These are phyloP conservation scores for Neonectria punicea DNA, from an alignment of 2,329 filamentous ascomycete species.

Conservation along the genomic window DNA sequence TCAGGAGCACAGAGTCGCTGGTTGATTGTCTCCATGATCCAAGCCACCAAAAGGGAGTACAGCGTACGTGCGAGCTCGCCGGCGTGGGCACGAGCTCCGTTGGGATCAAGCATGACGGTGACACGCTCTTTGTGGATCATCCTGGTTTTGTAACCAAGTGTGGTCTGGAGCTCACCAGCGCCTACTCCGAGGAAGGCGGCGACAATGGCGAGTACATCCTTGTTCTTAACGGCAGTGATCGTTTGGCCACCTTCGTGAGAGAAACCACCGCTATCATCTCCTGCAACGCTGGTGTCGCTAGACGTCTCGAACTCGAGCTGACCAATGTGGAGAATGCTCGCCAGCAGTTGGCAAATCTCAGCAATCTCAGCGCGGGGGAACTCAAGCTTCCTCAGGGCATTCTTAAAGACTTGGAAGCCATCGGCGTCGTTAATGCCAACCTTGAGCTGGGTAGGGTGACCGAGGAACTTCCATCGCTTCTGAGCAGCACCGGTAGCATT, in stretches of 20 bases:
- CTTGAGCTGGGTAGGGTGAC: constrained; percentile 95
- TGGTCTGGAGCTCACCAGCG: constrained; percentile 83
- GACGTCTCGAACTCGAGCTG: constrained; percentile 93
- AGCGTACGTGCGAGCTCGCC: constrained; percentile 93
- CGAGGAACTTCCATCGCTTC: constrained; percentile 95
- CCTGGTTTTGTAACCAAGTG: constrained; percentile 95
- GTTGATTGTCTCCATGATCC: constrained; percentile 93
- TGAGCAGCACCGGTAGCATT: constrained; percentile 62
- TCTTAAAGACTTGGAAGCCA: constrained; percentile 98
- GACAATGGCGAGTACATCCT: constrained; percentile 84
- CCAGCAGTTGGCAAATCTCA: constrained; percentile 94
- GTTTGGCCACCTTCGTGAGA: constrained; percentile 93
- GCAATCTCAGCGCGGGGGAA: constrained; percentile 94
- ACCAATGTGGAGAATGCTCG: constrained; percentile 94
- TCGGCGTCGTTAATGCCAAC: constrained; percentile 96
- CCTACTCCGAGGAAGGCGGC: constrained; percentile 95
- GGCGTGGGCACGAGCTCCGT: constrained; percentile 88
- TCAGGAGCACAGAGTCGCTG: constrained; percentile 87
- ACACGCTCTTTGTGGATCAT: constrained; percentile 96
- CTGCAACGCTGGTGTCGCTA: constrained; percentile 79
- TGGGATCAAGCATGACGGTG: constrained; percentile 97
- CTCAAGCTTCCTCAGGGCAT: constrained; percentile 90
- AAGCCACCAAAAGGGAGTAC: constrained; percentile 93
- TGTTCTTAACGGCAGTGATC: constrained; percentile 90
- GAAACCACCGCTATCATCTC: constrained; percentile 94